A percentile compares a stretch with the other conserved stretches of the same genome.
Conservation (phyloP, 176 grass and related monocot species). For the Coix lacrymajobi region DNA sequence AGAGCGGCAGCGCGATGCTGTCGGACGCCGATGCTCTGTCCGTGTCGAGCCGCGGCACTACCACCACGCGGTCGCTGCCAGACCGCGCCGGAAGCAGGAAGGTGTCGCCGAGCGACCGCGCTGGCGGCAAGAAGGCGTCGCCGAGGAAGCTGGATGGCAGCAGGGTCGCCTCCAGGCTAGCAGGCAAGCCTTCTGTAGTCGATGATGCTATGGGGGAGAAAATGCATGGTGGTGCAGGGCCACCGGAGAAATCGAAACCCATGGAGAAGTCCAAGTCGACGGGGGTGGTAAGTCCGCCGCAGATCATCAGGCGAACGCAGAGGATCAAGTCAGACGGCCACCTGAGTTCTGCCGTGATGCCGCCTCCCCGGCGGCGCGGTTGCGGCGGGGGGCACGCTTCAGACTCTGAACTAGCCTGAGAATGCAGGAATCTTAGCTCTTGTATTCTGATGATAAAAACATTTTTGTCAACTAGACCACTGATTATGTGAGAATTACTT, state of each 20-base stretch:
- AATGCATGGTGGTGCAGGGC: constrained; percentile 15
- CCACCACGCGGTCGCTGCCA: constrained; percentile 15
- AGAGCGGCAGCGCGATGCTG: background rate
- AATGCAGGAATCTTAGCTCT: background rate
- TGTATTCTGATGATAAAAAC: background rate
- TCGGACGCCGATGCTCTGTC: constrained; percentile 21
- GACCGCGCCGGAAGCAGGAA: constrained; percentile 3
- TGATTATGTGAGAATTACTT: background rate
- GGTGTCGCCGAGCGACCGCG: background rate
- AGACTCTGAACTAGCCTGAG: constrained; percentile 51
- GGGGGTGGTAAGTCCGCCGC: constrained; percentile 18
- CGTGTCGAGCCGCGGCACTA: constrained; percentile 4
- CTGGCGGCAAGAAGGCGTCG: constrained; percentile 2
- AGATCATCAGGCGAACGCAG: constrained; percentile 12
- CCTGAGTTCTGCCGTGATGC: constrained; percentile 3
- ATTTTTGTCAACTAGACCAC: background rate
- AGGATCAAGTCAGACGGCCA: constrained; percentile 55
- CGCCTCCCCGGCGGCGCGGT: constrained; percentile 11
- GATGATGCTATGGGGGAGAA: background rate
- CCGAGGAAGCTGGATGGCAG: constrained; percentile 35
- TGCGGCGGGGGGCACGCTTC: constrained; percentile 40
- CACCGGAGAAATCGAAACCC: constrained; percentile 29
- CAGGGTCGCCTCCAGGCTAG: constrained; percentile 26
- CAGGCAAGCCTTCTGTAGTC: constrained; percentile 28
- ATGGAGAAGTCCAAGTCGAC: constrained; percentile 46